Conservation (phyloP, 495 filamentous ascomycete genomes). For the Chaetomium fimeti region DNA sequence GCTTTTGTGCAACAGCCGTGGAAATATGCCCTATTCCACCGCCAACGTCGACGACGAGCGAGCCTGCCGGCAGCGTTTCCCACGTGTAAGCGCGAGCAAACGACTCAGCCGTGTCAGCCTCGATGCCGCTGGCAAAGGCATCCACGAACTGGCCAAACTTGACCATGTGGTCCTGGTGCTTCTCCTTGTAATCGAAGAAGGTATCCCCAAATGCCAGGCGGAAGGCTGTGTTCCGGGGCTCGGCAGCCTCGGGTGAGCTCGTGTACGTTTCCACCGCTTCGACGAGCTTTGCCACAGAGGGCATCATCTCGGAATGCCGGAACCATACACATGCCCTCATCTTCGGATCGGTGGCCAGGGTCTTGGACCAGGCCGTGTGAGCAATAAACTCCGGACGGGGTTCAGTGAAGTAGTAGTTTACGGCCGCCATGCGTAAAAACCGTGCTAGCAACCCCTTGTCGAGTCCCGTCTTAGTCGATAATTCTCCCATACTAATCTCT, state of each 20-base stretch:
- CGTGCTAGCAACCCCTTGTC: constrained; percentile 32
- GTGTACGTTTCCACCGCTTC: constrained; percentile 56
- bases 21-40: constrained; percentile 47
- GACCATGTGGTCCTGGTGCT: constrained; percentile 23
- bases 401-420: constrained; percentile 40
- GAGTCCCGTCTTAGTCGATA: constrained; percentile 29
- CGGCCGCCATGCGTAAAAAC: constrained; percentile 38
- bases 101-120: constrained; percentile 18
- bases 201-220: constrained; percentile 35
- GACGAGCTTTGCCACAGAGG: constrained; percentile 78
- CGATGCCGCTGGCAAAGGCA: constrained; percentile 17
- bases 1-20: constrained; percentile 36
- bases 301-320: constrained; percentile 56
- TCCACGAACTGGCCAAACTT: constrained; percentile 22
- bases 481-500: constrained; percentile 29
- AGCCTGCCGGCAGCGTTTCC: constrained; percentile 24
- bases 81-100: constrained; percentile 24
- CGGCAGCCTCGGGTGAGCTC: constrained; percentile 26
- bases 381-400: constrained; percentile 29
- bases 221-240: constrained; percentile 35
- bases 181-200: constrained; percentile 28
- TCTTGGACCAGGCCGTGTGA: constrained; percentile 37
- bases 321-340: constrained; percentile 27
- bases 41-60: constrained; percentile 40
- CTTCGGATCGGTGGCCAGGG: constrained; percentile 25